Percentiles rank a stretch among this genome's conserved stretches.
Conservation (phyloP, 352 stramenopile species). For the Pythium periplocum region DNA sequence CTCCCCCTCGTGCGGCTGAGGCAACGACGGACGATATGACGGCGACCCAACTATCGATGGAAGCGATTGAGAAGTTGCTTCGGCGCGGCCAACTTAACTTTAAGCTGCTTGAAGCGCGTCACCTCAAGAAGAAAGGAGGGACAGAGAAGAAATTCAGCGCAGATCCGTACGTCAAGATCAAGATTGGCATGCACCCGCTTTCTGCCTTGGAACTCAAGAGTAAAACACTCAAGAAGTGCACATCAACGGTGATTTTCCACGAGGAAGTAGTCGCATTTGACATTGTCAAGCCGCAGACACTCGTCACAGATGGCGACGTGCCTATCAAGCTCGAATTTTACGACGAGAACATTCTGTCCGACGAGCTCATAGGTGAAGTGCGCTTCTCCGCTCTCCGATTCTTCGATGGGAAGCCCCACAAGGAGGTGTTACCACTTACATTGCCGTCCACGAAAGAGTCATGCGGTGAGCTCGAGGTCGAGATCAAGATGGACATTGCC, state of each 20-base stretch:
- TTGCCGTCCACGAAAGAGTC: constrained; percentile 23
- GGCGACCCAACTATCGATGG: not conserved
- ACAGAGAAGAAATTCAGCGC: constrained; percentile 66
- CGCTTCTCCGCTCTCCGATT: constrained; percentile 72
- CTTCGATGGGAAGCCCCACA: constrained; percentile 59
- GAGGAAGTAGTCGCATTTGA: constrained; percentile 82
- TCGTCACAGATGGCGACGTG: constrained; percentile 69
- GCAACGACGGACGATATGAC: too few species aligned
- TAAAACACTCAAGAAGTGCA: constrained; percentile 80
- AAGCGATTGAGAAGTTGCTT: constrained; percentile 44
- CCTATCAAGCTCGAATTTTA: constrained; percentile 77
- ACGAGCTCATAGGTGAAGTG: constrained; percentile 77
- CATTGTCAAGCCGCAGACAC: constrained; percentile 62
- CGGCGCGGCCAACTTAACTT: constrained; percentile 64
- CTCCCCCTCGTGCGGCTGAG: constrained; percentile 17
- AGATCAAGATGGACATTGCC: constrained; percentile 74
- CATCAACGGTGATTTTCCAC: constrained; percentile 77
- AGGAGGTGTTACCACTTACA: constrained; percentile 54
- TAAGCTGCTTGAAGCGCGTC: constrained; percentile 59
- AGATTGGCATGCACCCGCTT: constrained; percentile 69
- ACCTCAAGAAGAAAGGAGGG: constrained; percentile 50
- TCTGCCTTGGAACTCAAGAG: constrained; percentile 66
- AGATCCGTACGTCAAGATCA: constrained; percentile 81
- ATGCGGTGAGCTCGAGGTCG: constrained; percentile 57
- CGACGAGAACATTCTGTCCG: constrained; percentile 84